phyloP scores from a whole-genome alignment of 2,329 filamentous ascomycete species.

The Penicillium sp. region DNA sequence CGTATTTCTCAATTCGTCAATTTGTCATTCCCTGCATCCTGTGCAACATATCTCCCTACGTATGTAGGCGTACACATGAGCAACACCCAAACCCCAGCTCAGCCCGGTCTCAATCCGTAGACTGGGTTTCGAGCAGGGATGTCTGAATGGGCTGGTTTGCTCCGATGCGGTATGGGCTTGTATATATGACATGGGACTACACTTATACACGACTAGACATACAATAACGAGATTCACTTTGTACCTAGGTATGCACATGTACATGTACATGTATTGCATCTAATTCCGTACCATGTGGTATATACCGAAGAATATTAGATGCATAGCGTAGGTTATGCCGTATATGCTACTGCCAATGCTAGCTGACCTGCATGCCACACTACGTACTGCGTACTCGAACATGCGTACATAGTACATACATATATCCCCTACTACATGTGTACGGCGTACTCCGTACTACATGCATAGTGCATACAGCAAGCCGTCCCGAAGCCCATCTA shows the following conservation, averaged over 20 bases:
- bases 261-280: not conserved
- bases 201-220: too few relatives aligned
- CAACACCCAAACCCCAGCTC: not conserved
- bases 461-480: not conserved
- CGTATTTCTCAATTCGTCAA: not conserved
- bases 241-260: not conserved
- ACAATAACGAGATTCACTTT: too few relatives aligned
- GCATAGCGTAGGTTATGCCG: not conserved
- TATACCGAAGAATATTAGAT: not conserved
- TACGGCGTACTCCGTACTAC: not conserved
- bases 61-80: slow-evolving; percentile 1
- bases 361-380: not conserved
- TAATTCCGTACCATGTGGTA: not conserved
- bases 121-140: not conserved
- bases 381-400: not conserved
- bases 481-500: not conserved
- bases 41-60: not conserved
- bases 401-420: not conserved
- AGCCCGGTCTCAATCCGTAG: not conserved
- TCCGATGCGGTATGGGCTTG: not conserved
- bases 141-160: not conserved
- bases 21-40: not conserved
- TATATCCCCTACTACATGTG: not conserved
- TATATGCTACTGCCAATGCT: not conserved
- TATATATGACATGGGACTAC: not conserved